Evolutionary conservation across 495 filamentous ascomycete species (phyloP).

Genomic region (Podospora pseudoanserina): DNA sequence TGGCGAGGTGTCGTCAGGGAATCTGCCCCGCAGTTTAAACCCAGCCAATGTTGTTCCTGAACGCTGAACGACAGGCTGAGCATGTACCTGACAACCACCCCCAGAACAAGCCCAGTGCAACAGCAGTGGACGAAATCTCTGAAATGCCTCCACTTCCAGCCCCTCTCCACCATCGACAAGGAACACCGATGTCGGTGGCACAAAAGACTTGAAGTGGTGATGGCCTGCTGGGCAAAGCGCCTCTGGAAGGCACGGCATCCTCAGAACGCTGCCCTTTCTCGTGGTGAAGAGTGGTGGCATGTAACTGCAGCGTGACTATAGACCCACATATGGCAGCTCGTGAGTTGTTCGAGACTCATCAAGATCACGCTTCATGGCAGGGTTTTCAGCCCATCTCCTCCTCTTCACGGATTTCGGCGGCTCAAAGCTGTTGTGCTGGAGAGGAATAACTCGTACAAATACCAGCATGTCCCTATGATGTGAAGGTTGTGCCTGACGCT

Average conservation of each 20-base stretch:
- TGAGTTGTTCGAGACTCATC: neutral
- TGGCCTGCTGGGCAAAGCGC: neutral
- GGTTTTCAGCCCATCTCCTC: constrained; percentile 8
- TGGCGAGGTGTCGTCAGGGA: constrained; percentile 24
- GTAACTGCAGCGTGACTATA: neutral
- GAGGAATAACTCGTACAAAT: constrained; percentile 1
- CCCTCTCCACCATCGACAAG: constrained; percentile 27
- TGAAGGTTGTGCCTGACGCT: neutral
- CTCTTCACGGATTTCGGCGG: neutral
- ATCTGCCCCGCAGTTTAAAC: constrained; percentile 1
- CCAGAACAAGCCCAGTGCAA: neutral
- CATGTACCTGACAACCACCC: neutral
- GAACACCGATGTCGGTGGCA: constrained; percentile 27
- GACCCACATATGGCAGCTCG: neutral
- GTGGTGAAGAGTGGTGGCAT: neutral
- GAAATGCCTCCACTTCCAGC: constrained; percentile 17
- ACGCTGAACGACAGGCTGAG: neutral
- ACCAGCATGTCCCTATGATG: neutral
- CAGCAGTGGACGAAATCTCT: constrained; percentile 19
- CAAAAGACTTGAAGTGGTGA: neutral
- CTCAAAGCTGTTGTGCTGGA: neutral
- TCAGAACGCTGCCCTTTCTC: neutral
- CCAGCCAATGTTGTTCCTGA: neutral
- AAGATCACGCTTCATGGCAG: constrained; percentile 7
- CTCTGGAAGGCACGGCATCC: neutral